Base-by-base conservation (phyloP, 1,139 yeast species). In the Taphrina flavorubra region DNA sequence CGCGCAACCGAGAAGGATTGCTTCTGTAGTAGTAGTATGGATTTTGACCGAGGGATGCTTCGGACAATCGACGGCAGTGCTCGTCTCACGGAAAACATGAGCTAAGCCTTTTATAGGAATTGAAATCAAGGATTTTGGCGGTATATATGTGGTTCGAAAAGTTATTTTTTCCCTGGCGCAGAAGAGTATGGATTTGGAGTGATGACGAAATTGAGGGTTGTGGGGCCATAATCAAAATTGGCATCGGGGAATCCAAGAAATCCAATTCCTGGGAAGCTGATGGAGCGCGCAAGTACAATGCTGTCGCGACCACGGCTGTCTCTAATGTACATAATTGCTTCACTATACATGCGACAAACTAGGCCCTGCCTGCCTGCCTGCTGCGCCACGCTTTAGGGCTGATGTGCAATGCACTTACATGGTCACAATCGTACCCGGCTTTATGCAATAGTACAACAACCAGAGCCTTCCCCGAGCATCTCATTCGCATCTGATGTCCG, bases 371-470 rank as follows among this genome's bases (percentile, higher is more conserved):
- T 25, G 31, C 31, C 31, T 25, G 31, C 31, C 31, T 25, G 31
- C 31, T 25, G 31, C 31, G 4, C 1, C 2, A 2, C 31, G 42
- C 11, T 14, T 14, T 2, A 3, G 42, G 42, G 1, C 2, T 11
- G 14, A 11, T 39, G 42, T 11, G 42, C 11, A 39, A 39, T 39
- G 42, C 42, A 10, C 11, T 14, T 39, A 11, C 11, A 14, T 39
- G 42, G 11, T 11, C 42, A 39, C 11, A 39, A 39, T 39, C 42
- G 11, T 39, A 10, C 6, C 47, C 47, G 2, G 53, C 25, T 8
- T 40, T 34, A 56, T 20, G 36, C 8, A 13, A 56, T 56, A 11
- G 20, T 18, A 40, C 60, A 56, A 40, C 60, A 56, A 39, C 60
- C 36, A n/a, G 46, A 20, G 13, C n/a, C 20, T 11, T 16, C 49